A percentile compares a stretch with the other conserved stretches of the same genome.
These are phyloP conservation scores for Penicillium sp. DNA, from an alignment of 2,329 filamentous ascomycete species.

Conservation along the genomic window DNA sequence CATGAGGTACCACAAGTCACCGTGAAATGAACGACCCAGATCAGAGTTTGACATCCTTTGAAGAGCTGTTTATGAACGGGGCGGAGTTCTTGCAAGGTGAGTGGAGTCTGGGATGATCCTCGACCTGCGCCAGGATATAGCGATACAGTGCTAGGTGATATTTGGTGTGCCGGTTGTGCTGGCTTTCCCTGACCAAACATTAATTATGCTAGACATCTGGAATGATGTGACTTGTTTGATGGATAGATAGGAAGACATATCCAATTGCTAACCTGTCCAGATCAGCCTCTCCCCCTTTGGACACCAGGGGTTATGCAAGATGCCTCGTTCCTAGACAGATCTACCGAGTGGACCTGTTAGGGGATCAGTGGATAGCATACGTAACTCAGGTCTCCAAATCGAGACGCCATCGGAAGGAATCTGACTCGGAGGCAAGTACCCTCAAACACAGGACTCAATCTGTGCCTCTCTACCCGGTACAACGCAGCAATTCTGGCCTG, in stretches of 20 bases:
- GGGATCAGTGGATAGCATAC: background rate
- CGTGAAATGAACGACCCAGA: background rate
- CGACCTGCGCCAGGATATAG: background rate
- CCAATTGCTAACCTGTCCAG: background rate
- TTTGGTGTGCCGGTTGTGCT: background rate
- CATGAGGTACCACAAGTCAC: conserved; percentile 17
- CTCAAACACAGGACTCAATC: background rate
- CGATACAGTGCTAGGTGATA: background rate
- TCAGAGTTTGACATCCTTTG: background rate
- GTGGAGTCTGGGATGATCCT: background rate
- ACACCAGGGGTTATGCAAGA: conserved; percentile 3
- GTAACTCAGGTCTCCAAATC: background rate
- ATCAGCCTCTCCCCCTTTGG: background rate
- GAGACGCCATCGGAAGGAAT: conserved; percentile 12
- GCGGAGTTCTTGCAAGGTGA: background rate
- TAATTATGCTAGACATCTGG: background rate
- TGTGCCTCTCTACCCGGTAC: background rate
- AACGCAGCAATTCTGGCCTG: background rate
- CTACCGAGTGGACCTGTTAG: background rate
- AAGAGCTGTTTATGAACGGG: background rate
- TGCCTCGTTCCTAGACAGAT: conserved; percentile 7
- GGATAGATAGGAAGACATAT: background rate
- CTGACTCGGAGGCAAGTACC: conserved; percentile 1
- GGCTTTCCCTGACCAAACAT: background rate
- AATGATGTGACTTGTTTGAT: background rate